These are phyloP conservation scores for Suillus spraguei DNA, from an alignment of 768 basidiomycete genomes.

Conservation along the genomic window DNA sequence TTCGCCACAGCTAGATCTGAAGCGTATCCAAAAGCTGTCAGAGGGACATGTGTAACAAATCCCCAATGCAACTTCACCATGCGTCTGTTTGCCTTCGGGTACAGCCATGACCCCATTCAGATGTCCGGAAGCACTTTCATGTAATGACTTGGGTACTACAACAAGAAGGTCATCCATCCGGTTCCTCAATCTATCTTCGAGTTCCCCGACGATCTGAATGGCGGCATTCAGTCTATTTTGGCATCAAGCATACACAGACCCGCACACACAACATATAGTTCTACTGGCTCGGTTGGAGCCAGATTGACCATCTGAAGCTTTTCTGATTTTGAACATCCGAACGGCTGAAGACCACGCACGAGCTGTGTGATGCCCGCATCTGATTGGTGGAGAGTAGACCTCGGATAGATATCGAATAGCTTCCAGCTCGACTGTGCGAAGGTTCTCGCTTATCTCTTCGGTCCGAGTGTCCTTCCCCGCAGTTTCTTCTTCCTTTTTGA, in stretches of 20 bases:
- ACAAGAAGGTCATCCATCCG: constrained; percentile 64
- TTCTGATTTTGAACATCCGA: constrained; percentile 85
- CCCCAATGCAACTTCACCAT: constrained; percentile 11
- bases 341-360: constrained; percentile 64
- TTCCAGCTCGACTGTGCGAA: constrained; percentile 87
- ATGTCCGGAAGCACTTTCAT: background rate
- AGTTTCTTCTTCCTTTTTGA: constrained; percentile 77
- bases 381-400: constrained; percentile 64
- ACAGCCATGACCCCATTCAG: background rate
- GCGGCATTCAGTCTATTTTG: too few species aligned
- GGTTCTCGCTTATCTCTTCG: constrained; percentile 73
- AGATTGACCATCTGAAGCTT: constrained; percentile 93
- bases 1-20: background rate
- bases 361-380: constrained; percentile 65
- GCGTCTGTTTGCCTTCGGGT: background rate
- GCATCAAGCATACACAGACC: too few species aligned
- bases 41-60: constrained; percentile 6
- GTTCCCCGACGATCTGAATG: too few species aligned
- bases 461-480: constrained; percentile 40
- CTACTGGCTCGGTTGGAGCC: constrained; percentile 78
- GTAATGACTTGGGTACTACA: constrained; percentile 51
- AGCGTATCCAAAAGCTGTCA: background rate
- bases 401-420: constrained; percentile 84
- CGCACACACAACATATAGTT: constrained; percentile 86
- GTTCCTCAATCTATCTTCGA: constrained; percentile 81